Evolutionary conservation across 257 asterid species (phyloP), one percentile per base, ranked within the genome.

Genomic region (Capsicum pubescens): DNA sequence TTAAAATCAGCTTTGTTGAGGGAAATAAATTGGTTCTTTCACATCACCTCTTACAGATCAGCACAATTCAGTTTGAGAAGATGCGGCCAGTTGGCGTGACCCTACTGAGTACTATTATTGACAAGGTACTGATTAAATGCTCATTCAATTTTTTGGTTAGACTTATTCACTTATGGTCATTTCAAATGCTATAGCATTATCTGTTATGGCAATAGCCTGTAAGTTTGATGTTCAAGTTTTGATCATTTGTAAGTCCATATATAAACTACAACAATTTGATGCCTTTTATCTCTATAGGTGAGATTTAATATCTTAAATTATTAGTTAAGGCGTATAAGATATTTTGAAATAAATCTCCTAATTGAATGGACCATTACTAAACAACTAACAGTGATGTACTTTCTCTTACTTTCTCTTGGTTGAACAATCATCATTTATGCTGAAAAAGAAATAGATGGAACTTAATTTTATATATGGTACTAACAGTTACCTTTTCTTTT

Each of bases 21-120:
- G 21, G 81, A 21, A 76, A 77, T 54, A 54, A 77, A 77, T 77
- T 32, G 79, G 71, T 67, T 67, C 86, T 85, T n/a, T 81, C 81
- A n/a, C 78, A 64, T 88, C 13, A 21, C 82, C 64, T 85, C 74
- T 87, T 89, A 87, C 91, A 97, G 99, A 92, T 95, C 90, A 97
- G 98, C 92, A 97, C 99, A 87, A 97, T 97, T 89, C 98, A 95
- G 90, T 95, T 97, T 85, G 99, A 93, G 89, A 92, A 93, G 84
- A 92, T 97, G 98, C 92, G 95, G 85, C 94, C 97, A 61, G 88
- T 93, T 66, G 99, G 99, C 55, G 93, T 93, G 64, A 91, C 95
- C 71, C 97, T 97, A 84, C 91, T 97, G 46, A 93, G 97, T 86
- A 91, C 95, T 66, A 90, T 97, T 84, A 83, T 97, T 91, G 99